Percentiles rank a stretch among this genome's conserved stretches.
phyloP scores from a whole-genome alignment of 345 rosid genomes.

The Angophora floribunda region DNA sequence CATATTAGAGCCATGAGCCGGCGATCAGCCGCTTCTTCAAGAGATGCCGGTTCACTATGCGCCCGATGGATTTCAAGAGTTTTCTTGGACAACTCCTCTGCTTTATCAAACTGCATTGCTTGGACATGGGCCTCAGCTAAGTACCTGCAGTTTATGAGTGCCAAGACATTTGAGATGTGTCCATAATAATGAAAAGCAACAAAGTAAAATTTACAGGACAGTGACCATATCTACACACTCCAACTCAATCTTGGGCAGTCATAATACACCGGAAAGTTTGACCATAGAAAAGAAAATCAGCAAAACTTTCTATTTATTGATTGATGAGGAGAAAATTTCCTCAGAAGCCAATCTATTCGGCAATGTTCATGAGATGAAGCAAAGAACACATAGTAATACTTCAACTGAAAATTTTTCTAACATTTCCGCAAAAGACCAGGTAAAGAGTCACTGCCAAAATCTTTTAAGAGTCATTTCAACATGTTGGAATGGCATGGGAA shows the following conservation, averaged over 20 bases:
- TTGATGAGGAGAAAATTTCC: not conserved
- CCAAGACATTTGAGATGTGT: not conserved
- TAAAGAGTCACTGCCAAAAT: not conserved
- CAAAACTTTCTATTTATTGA: not conserved
- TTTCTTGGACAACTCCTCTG: conserved; percentile 85
- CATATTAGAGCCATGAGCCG: conserved; percentile 86
- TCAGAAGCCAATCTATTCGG: not conserved
- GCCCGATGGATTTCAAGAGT: conserved; percentile 94
- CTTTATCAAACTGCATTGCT: conserved; percentile 97
- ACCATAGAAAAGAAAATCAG: not conserved
- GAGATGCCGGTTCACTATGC: conserved; percentile 95
- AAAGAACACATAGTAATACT: not conserved
- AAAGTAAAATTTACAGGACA: not conserved
- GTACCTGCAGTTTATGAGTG: conserved; percentile 43
- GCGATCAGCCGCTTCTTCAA: conserved; percentile 97
- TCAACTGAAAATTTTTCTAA: not conserved
- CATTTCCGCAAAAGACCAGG: not conserved
- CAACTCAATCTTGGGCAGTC: not conserved
- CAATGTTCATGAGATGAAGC: not conserved
- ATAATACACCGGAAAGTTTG: not conserved
- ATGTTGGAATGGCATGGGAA: not conserved
- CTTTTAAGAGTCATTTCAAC: not conserved
- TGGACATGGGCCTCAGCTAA: conserved; percentile 98
- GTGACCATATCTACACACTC: not conserved
- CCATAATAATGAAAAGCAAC: not conserved